Evolutionary conservation across 805 yeast genomes (phyloP), one percentile per base, ranked within the genome.

Genomic region (Blastobotrys terrestris): DNA sequence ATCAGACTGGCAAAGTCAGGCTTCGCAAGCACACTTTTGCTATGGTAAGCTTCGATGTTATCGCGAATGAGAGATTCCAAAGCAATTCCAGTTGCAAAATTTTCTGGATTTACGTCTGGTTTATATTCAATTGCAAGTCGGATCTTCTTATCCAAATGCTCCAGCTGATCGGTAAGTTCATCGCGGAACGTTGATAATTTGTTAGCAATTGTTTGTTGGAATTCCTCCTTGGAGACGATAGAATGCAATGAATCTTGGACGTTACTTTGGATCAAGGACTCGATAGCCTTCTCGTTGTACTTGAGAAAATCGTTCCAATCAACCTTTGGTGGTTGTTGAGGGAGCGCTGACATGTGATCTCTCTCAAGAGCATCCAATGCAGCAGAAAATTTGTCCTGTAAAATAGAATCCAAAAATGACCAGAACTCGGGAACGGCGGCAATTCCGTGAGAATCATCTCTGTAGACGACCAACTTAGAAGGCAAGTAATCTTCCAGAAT

Each of bases 1-100:
- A 47, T 49, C 3, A 51, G 44, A 42, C 56, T 54, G 2, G 60
- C 61, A 44, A 49, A 60, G 46, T 60, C 57, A 14, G 60, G 57
- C 26, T 35, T 39, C 26, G 52, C 50, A 14, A 48, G 31, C 18
- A 19, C 19, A 14, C 18, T 42, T 5, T 40, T 26, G 14, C 31
- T 16, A 4, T 39, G 20, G 40, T 48, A 40, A 16, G 15, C 16
- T 40, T 16, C 51, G 4, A 48, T 40, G 15, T 42, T 22, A 8
- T 48, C 45, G 21, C 31, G 20, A 7, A 48, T 31, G 8, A 48
- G 39, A 11, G 40, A 15, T 21, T 48, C 51, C 21, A 48, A 14
- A 7, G 51, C 51, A 7, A 40, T n/a, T 39, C 21, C 39, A 16
- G 51, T 48, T 5, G 45, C 39, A 15, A 26, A 21, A 8, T 35